Percentiles rank a stretch among this genome's conserved stretches.
phyloP scores from a whole-genome alignment of 495 filamentous ascomycete species.

The Friedmanniomyces simplex region DNA sequence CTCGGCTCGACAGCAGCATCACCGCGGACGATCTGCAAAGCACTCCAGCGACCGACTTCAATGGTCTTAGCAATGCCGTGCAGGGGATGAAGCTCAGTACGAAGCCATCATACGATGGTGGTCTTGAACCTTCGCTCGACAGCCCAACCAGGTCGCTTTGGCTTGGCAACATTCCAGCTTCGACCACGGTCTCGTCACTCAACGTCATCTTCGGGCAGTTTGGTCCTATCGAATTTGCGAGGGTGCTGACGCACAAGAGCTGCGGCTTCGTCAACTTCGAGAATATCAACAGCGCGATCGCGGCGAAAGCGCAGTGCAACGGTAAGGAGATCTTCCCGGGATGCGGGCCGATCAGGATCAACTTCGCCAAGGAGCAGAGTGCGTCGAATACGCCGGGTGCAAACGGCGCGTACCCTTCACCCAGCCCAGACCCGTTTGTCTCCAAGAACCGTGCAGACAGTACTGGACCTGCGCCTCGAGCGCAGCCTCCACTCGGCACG shows the following conservation, averaged over 20 bases:
- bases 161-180: conserved; percentile 97
- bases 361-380: conserved; percentile 92
- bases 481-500: conserved; percentile 31
- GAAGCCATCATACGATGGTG: conserved; percentile 27
- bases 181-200: conserved; percentile 85
- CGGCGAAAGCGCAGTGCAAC: conserved; percentile 76
- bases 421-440: conserved; percentile 77
- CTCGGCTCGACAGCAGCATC: conserved; percentile 74
- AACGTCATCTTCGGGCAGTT: conserved; percentile 87
- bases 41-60: conserved; percentile 62
- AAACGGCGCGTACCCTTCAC: conserved; percentile 74
- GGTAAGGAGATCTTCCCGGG: conserved; percentile 98
- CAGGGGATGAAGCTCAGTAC: conserved; percentile 65
- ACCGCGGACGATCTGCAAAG: conserved; percentile 67
- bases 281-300: conserved; percentile 74
- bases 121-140: conserved; percentile 70
- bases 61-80: conserved; percentile 62
- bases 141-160: conserved; percentile 87
- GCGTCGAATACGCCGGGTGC: conserved; percentile 75
- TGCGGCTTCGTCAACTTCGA: conserved; percentile 99
- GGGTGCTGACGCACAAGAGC: conserved; percentile 96
- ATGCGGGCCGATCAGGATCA: conserved; percentile 86
- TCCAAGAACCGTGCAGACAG: conserved; percentile 28
- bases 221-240: conserved; percentile 80
- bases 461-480: conserved; percentile 26